phyloP scores from a whole-genome alignment of 176 grass and related monocot species.

The Alopecurus myosuroides region DNA sequence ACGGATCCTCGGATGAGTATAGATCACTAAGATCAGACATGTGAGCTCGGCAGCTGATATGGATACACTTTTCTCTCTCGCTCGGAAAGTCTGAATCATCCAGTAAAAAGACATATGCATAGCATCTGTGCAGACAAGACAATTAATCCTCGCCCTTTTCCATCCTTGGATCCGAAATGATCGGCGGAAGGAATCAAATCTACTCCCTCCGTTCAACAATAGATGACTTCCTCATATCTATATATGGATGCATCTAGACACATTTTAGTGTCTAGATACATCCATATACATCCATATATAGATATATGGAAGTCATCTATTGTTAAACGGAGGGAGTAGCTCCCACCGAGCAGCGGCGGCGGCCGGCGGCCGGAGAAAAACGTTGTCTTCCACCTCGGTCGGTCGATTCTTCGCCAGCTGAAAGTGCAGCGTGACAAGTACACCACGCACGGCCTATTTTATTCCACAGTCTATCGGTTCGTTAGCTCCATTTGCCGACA shows the following conservation, averaged over 20 bases:
- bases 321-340: too few species aligned
- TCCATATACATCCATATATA: too few species aligned
- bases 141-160: not conserved
- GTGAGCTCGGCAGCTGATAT: not conserved
- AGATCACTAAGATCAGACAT: not conserved
- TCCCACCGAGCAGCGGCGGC: constrained; percentile 11
- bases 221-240: too few species aligned
- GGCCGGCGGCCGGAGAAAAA: constrained; percentile 16
- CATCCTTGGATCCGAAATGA: constrained; percentile 19
- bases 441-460: not conserved
- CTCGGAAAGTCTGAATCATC: not conserved
- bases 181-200: constrained; percentile 35
- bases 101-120: not conserved
- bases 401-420: constrained; percentile 16
- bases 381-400: constrained; percentile 22
- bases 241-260: too few species aligned
- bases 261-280: too few species aligned
- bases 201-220: too few species aligned
- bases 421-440: constrained; percentile 38
- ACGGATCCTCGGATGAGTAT: not conserved
- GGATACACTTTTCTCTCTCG: not conserved
- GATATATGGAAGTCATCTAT: too few species aligned
- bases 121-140: constrained; percentile 12
- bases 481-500: constrained; percentile 25
- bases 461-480: not conserved